These are phyloP conservation scores for Cardamine chenopodiifolia DNA, from an alignment of 345 rosid genomes.

Conservation along the genomic window DNA sequence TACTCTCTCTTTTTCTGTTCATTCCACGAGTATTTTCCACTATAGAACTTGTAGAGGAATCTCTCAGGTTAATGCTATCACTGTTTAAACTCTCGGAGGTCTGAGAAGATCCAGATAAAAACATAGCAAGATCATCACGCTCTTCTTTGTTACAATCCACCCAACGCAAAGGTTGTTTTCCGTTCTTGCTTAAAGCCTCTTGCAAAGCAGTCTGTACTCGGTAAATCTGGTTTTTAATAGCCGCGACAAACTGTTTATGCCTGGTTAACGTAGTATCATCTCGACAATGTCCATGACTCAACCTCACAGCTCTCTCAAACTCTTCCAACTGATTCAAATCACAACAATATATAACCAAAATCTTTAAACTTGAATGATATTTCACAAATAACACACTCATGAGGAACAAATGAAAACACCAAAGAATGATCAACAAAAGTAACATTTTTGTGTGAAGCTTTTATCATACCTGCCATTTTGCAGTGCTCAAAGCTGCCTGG, in stretches of 20 bases:
- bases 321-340: constrained; percentile 65
- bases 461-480: constrained; percentile 89
- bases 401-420: background rate
- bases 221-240: constrained; percentile 67
- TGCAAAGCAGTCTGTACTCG: constrained; percentile 62
- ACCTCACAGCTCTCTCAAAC: constrained; percentile 75
- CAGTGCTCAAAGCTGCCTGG: constrained; percentile 83
- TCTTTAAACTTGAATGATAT: background rate
- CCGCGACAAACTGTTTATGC: constrained; percentile 72
- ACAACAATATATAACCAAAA: background rate
- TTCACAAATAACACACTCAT: background rate
- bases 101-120: constrained; percentile 67
- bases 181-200: constrained; percentile 57
- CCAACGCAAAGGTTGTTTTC: constrained; percentile 71
- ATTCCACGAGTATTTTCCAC: constrained; percentile 38
- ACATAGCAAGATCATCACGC: constrained; percentile 77
- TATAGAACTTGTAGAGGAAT: constrained; percentile 37
- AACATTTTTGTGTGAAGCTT: background rate
- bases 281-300: constrained; percentile 58
- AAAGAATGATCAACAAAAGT: background rate
- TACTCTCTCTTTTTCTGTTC: constrained; percentile 36
- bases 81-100: constrained; percentile 40
- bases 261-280: constrained; percentile 56
- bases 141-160: constrained; percentile 78
- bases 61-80: constrained; percentile 40